phyloP scores from a whole-genome alignment of 2,329 filamentous ascomycete species.

The Exophiala bonariae region DNA sequence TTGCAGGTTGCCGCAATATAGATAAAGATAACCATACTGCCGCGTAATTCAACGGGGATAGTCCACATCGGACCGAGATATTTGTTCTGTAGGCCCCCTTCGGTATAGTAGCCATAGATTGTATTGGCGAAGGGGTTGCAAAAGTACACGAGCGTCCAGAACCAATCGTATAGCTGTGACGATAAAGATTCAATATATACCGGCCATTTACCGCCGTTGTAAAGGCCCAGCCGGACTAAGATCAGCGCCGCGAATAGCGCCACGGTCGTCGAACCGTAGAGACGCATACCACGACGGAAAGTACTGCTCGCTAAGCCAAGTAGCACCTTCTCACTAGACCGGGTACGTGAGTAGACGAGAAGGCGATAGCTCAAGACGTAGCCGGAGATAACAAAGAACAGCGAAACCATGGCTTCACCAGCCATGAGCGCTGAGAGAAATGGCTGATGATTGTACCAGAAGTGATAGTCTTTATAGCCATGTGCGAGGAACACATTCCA shows the following conservation, averaged over 20 bases:
- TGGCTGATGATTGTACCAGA: slow-evolving; percentile 23
- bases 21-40: slow-evolving; percentile 24
- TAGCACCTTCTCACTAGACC: background rate
- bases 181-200: background rate
- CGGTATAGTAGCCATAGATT: background rate
- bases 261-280: slow-evolving; percentile 32
- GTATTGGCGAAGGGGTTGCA: background rate
- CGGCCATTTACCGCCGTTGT: background rate
- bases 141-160: background rate
- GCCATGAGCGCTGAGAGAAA: slow-evolving; percentile 39
- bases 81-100: background rate
- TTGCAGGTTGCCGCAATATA: slow-evolving; percentile 1
- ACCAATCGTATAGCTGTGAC: background rate
- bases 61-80: slow-evolving; percentile 29
- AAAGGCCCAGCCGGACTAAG: background rate
- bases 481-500: slow-evolving; percentile 4
- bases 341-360: slow-evolving; percentile 35
- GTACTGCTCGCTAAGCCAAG: slow-evolving; percentile 10
- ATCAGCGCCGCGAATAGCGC: slow-evolving; percentile 26
- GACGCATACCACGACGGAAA: slow-evolving; percentile 33
- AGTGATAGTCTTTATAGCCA: slow-evolving; percentile 3
- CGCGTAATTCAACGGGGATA: slow-evolving; percentile 28
- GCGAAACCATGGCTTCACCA: slow-evolving; percentile 46
- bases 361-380: slow-evolving; percentile 56
- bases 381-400: slow-evolving; percentile 60